phyloP scores from a whole-genome alignment of 2,329 filamentous ascomycete genomes.

The Aspergillus fructus region DNA sequence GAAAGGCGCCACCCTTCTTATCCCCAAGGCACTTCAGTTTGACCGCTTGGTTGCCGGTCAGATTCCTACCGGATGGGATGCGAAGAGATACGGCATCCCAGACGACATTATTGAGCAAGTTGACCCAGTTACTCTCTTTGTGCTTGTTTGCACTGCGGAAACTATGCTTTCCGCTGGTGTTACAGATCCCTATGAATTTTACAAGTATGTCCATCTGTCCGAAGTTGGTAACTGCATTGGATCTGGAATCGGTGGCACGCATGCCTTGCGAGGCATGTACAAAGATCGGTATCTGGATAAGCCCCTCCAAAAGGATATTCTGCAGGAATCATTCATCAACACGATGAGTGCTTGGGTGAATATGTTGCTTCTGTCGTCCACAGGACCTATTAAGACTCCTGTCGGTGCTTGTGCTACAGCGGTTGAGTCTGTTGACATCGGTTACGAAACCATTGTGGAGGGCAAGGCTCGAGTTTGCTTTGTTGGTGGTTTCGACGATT shows the following conservation, averaged over 20 bases:
- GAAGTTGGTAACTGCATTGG: constrained; percentile 98
- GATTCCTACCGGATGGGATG: constrained; percentile 95
- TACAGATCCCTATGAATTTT: constrained; percentile 98
- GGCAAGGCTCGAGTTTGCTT: constrained; percentile 97
- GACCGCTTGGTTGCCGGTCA: constrained; percentile 97
- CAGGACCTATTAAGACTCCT: constrained; percentile 96
- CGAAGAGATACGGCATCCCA: constrained; percentile 91
- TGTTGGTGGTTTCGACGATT: constrained; percentile 98
- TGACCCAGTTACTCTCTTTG: constrained; percentile 91
- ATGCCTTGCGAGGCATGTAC: constrained; percentile 94
- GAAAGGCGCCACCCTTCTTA: constrained; percentile 92
- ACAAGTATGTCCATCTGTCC: constrained; percentile 98
- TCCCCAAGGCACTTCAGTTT: constrained; percentile 95
- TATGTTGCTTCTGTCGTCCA: constrained; percentile 96
- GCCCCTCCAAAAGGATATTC: constrained; percentile 96
- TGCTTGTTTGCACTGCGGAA: constrained; percentile 91
- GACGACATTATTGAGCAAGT: constrained; percentile 98
- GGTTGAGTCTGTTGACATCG: constrained; percentile 95
- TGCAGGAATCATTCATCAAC: constrained; percentile 99
- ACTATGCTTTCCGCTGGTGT: constrained; percentile 89
- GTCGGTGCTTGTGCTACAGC: constrained; percentile 97
- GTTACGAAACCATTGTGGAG: constrained; percentile 97
- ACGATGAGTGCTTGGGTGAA: constrained; percentile 99
- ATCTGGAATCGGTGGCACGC: constrained; percentile 95
- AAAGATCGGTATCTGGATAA: constrained; percentile 96